Percentiles rank a stretch among this genome's conserved stretches.
Evolutionary conservation across 768 basidiomycete genomes (phyloP).

Genomic region (Zangia roseola): DNA sequence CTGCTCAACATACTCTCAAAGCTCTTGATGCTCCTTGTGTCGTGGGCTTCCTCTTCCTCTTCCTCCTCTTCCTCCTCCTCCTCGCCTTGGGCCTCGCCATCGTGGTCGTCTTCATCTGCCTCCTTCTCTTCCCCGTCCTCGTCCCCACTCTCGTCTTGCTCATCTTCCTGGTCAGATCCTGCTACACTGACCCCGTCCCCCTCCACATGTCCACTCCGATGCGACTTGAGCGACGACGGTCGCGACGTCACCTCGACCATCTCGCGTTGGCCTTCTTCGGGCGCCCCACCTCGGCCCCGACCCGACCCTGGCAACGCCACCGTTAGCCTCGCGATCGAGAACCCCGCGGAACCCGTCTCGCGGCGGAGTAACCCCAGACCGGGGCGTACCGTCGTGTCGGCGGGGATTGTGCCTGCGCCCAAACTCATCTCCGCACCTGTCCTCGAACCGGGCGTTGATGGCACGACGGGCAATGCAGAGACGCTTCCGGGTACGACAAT

Average conservation of each 20-base stretch:
- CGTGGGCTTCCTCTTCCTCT: conserved; percentile 38
- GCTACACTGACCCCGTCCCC: conserved; percentile 10
- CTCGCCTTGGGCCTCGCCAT: conserved; percentile 26
- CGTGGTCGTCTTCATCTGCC: conserved; percentile 27
- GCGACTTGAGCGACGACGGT: conserved; percentile 47
- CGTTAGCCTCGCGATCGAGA: conserved; percentile 78
- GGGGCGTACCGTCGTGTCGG: conserved; percentile 26
- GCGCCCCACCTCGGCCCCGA: conserved; percentile 8
- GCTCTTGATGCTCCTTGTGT: conserved; percentile 77
- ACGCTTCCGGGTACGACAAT: no score
- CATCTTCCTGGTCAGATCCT: not conserved
- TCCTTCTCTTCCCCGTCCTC: conserved; percentile 28
- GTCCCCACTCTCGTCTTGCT: conserved; percentile 8
- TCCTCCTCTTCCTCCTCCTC: conserved; percentile 29
- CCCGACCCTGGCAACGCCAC: conserved; percentile 51
- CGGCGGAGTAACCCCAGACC: conserved; percentile 70
- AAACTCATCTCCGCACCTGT: not conserved
- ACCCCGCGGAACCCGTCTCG: conserved; percentile 79
- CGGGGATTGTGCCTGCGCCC: no score
- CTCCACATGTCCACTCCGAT: conserved; percentile 20
- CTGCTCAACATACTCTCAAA: conserved; percentile 81
- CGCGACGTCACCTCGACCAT: conserved; percentile 53
- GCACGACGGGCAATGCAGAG: no score
- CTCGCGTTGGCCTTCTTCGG: conserved; percentile 45
- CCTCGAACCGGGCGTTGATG: not conserved